Percentiles rank a stretch among this genome's conserved stretches.
phyloP scores from a whole-genome alignment of 495 filamentous ascomycete genomes.

The Cudoniella acicularis region DNA sequence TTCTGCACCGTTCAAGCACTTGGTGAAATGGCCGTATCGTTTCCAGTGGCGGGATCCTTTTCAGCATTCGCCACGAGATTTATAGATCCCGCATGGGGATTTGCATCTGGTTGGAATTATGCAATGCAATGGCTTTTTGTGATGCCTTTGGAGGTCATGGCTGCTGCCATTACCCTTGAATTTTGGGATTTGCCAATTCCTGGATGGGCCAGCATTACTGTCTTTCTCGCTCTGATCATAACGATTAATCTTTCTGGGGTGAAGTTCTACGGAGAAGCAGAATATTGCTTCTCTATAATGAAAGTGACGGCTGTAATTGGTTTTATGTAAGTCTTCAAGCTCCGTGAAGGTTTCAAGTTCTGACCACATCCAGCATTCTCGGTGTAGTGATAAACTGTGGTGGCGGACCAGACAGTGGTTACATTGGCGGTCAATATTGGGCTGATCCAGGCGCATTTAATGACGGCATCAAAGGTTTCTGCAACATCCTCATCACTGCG shows the following conservation, averaged over 20 bases:
- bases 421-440: slow-evolving; percentile 49
- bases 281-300: slow-evolving; percentile 82
- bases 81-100: slow-evolving; percentile 92
- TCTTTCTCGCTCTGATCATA: slow-evolving; percentile 74
- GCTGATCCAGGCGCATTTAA: slow-evolving; percentile 70
- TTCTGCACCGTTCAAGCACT: slow-evolving; percentile 93
- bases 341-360: too few species aligned
- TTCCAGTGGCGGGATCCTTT: slow-evolving; percentile 86
- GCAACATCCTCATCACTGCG: slow-evolving; percentile 88
- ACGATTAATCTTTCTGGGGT: slow-evolving; percentile 83
- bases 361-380: slow-evolving; percentile 47
- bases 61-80: slow-evolving; percentile 91
- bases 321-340: slow-evolving; percentile 68
- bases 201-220: slow-evolving; percentile 49
- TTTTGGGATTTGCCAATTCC: slow-evolving; percentile 68
- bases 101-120: slow-evolving; percentile 96
- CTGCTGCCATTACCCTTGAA: slow-evolving; percentile 80
- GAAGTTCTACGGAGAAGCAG: slow-evolving; percentile 83
- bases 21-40: slow-evolving; percentile 83
- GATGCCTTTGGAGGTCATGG: slow-evolving; percentile 85
- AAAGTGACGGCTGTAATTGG: slow-evolving; percentile 86
- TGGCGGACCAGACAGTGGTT: slow-evolving; percentile 57
- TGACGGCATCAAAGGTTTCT: slow-evolving; percentile 91
- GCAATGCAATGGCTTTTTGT: slow-evolving; percentile 71
- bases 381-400: slow-evolving; percentile 78